Evolutionary conservation across 2,329 filamentous ascomycete species (phyloP), one percentile per base, ranked within the genome.

Genomic region (Diaporthe citriasiana): DNA sequence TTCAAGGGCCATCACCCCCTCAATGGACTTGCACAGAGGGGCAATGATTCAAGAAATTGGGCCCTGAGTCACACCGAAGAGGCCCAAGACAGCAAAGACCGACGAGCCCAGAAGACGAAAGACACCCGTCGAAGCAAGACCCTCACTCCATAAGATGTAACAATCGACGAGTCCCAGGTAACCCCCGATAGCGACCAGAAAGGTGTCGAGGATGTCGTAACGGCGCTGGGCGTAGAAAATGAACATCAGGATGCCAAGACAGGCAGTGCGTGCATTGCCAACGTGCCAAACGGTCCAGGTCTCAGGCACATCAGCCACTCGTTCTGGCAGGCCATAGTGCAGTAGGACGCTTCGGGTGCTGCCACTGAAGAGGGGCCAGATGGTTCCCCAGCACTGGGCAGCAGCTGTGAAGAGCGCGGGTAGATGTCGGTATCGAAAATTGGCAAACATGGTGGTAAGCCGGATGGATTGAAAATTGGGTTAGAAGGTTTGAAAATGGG

Each of bases 311-410:
- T 66, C 27, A 17, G 60, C 60, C 42, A 66, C 60, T 5, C 60
- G 60, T 22, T 66, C 42, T 22, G 60, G 60, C 30, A 66, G 7
- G 12, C 60, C 60, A 7, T 66, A 50, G 25, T 65, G 59, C 19
- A 66, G 42, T 4, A 66, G 1, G 30, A 66, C 60, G 42, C 27
- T 35, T 33, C 60, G 42, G 22, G 60, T 66, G 60, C 42, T 66
- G 42, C 59, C 59, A 42, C 60, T 66, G 30, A 50, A 13, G 27
- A 66, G 42, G 3, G 60, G 60, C 19, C 30, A 66, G 42, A 66
- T 66, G 60, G 60, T 66, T 30, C 42, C 60, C 60, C 60, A 50
- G 60, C 60, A 66, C 42, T 66, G 42, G 42, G 60, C 60, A 27
- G 25, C 59, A 30, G 60, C 60, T 50, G 60, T 50, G 42, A 66